These are phyloP conservation scores for Parathielavia appendiculata DNA, from an alignment of 495 filamentous ascomycete species.

Conservation along the genomic window DNA sequence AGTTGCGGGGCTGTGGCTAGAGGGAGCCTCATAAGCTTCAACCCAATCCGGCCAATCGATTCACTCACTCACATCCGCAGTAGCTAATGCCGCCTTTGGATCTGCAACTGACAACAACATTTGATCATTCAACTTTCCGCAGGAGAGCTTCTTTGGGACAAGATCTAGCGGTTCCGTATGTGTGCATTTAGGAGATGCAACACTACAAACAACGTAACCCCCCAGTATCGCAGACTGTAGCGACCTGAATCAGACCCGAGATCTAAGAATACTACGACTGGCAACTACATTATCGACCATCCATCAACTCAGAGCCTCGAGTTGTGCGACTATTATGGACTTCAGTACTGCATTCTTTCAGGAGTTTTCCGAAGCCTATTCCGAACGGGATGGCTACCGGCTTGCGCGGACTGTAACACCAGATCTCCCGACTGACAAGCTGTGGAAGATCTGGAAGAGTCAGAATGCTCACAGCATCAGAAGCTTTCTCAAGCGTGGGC, in stretches of 20 bases:
- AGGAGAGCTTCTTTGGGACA: too few species aligned
- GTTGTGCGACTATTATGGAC: slow-evolving; percentile 49
- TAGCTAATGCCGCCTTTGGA: too few species aligned
- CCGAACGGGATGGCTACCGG: slow-evolving; percentile 52
- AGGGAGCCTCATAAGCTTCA: too few species aligned
- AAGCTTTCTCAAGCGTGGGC: slow-evolving; percentile 54
- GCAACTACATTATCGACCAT: neutral
- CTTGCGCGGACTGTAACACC: slow-evolving; percentile 69
- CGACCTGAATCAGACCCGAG: too few species aligned
- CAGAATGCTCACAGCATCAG: slow-evolving; percentile 52
- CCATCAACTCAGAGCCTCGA: neutral
- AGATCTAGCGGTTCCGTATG: too few species aligned
- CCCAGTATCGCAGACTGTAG: too few species aligned
- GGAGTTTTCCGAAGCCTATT: slow-evolving; percentile 58
- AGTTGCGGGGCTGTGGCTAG: neutral
- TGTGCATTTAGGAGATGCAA: too few species aligned
- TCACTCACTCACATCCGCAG: neutral
- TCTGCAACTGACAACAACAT: too few species aligned
- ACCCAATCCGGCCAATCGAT: neutral
- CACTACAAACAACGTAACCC: too few species aligned
- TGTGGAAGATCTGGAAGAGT: slow-evolving; percentile 58
- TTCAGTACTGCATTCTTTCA: slow-evolving; percentile 27
- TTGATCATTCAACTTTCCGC: too few species aligned
- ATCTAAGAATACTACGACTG: too few species aligned
- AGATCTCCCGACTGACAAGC: slow-evolving; percentile 50